Evolutionary conservation across 768 basidiomycete genomes (phyloP).

Genomic region (Solioccasus polychromus): DNA sequence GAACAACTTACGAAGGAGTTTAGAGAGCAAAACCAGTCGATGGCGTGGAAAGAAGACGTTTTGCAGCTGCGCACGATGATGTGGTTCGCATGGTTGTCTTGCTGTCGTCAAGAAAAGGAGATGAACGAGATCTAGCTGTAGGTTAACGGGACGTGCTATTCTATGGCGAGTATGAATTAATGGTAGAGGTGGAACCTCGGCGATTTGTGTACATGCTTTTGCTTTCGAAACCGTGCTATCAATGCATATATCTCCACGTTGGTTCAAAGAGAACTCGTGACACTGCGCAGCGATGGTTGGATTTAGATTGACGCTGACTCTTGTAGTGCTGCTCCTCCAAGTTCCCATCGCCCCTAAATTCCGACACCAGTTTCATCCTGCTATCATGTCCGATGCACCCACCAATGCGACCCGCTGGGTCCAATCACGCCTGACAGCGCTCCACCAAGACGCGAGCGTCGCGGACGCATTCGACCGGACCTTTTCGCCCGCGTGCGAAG

Average conservation of each 20-base stretch:
- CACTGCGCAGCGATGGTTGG: background rate
- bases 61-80: slow-evolving; percentile 89
- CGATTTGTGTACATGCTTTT: slow-evolving; percentile 26
- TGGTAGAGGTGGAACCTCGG: slow-evolving; percentile 25
- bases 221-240: slow-evolving; percentile 14
- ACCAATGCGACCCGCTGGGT: slow-evolving; percentile 26
- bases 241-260: slow-evolving; percentile 7
- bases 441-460: slow-evolving; percentile 24
- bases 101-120: slow-evolving; percentile 46
- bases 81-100: slow-evolving; percentile 90
- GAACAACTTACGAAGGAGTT: slow-evolving; percentile 86
- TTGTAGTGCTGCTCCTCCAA: background rate
- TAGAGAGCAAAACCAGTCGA: slow-evolving; percentile 81
- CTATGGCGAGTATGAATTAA: slow-evolving; percentile 25
- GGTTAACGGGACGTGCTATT: slow-evolving; percentile 25
- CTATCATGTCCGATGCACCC: background rate
- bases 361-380: background rate
- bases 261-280: no score
- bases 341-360: background rate
- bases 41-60: slow-evolving; percentile 93
- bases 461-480: slow-evolving; percentile 21
- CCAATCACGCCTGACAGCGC: slow-evolving; percentile 24
- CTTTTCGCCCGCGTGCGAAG: slow-evolving; percentile 34
- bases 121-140: slow-evolving; percentile 34
- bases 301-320: no score